phyloP scores from a whole-genome alignment of 2,329 filamentous ascomycete species.

The Rachicladosporium sp. region DNA sequence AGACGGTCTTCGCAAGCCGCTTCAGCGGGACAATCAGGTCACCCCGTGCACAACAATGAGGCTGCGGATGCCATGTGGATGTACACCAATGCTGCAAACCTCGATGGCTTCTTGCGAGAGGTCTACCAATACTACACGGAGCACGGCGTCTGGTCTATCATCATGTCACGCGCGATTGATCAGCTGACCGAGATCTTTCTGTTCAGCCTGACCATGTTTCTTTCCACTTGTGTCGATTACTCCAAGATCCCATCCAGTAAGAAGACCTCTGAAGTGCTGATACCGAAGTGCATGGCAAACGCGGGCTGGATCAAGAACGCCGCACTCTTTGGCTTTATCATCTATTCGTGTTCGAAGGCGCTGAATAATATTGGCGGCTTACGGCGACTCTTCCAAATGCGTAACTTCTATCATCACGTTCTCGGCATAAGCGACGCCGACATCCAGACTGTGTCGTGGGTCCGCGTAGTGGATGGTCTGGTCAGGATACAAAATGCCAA shows the following conservation, averaged over 20 bases:
- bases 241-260: slow-evolving; percentile 55
- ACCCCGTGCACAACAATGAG: slow-evolving; percentile 38
- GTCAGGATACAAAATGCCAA: slow-evolving; percentile 79
- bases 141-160: slow-evolving; percentile 74
- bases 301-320: slow-evolving; percentile 70
- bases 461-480: slow-evolving; percentile 73
- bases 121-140: slow-evolving; percentile 80
- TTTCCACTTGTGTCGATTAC: slow-evolving; percentile 80
- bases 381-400: slow-evolving; percentile 60
- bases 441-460: slow-evolving; percentile 91
- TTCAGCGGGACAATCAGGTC: slow-evolving; percentile 8
- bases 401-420: slow-evolving; percentile 74
- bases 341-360: slow-evolving; percentile 73
- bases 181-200: slow-evolving; percentile 75
- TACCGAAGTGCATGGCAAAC: slow-evolving; percentile 60
- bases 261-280: slow-evolving; percentile 46
- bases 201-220: slow-evolving; percentile 67
- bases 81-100: slow-evolving; percentile 82
- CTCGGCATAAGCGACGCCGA: slow-evolving; percentile 74
- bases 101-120: slow-evolving; percentile 75
- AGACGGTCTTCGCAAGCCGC: slow-evolving; percentile 9
- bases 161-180: slow-evolving; percentile 58
- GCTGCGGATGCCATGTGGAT: slow-evolving; percentile 78
- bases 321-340: slow-evolving; percentile 69
- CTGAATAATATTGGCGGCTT: slow-evolving; percentile 60